These are phyloP conservation scores for Staphylotrichum longicolle DNA, from an alignment of 495 filamentous ascomycete species.

Conservation along the genomic window DNA sequence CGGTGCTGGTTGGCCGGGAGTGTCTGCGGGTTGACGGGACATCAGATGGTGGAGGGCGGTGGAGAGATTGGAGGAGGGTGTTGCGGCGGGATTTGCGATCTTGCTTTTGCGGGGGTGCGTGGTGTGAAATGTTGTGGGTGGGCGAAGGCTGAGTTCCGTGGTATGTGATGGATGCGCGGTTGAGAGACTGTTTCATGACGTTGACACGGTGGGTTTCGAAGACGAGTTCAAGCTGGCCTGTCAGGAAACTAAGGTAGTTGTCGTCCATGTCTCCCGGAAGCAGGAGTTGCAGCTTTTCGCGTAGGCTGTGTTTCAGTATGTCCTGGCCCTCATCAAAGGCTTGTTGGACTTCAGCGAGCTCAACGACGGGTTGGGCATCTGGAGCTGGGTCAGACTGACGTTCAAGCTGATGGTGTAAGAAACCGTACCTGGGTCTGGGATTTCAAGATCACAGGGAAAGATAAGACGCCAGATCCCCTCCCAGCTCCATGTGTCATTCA, in stretches of 20 bases:
- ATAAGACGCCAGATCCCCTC: constrained; percentile 25
- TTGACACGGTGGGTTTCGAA: constrained; percentile 33
- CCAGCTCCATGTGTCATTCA: constrained; percentile 21
- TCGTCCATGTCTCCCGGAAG: constrained; percentile 25
- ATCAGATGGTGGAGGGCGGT: not conserved
- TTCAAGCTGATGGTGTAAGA: too few relatives aligned
- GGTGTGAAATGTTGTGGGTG: not conserved
- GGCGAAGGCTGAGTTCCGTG: not conserved
- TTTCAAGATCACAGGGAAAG: constrained; percentile 25
- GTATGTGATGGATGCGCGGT: not conserved
- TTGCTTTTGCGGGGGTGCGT: not conserved
- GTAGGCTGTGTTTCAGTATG: constrained; percentile 25
- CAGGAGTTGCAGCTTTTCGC: constrained; percentile 31
- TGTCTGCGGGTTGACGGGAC: not conserved
- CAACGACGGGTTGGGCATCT: constrained; percentile 31
- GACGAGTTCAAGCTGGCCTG: constrained; percentile 32
- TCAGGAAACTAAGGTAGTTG: constrained; percentile 30
- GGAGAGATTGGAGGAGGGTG: constrained; percentile 6
- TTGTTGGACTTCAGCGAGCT: constrained; percentile 32
- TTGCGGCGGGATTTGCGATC: constrained; percentile 17
- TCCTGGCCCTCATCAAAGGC: constrained; percentile 28
- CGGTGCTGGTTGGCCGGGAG: not conserved
- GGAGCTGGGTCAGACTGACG: not conserved
- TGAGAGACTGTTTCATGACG: constrained; percentile 24
- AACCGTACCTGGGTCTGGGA: constrained; percentile 24